Evolutionary conservation across 225 moss, liverwort and hornwort genomes (phyloP).

Genomic region (Pseudisothecium myosuroides): DNA sequence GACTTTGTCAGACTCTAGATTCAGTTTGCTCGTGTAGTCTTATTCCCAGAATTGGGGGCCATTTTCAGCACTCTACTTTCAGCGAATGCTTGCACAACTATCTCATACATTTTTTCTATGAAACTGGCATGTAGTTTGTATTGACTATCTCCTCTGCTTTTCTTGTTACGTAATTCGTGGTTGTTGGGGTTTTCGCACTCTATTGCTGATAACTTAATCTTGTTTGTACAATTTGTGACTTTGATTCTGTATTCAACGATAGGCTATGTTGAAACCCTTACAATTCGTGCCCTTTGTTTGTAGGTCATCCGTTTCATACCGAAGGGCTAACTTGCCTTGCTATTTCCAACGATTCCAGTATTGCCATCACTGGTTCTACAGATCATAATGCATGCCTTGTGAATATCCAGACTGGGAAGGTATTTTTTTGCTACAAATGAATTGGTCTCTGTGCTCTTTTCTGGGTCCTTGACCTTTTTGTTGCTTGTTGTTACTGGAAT

Average conservation of each 20-base stretch:
- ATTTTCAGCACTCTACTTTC: not conserved
- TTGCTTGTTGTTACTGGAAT: not conserved
- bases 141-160: not conserved
- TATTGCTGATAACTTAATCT: not conserved
- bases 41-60: not conserved
- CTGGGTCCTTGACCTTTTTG: not conserved
- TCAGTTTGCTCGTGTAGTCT: not conserved
- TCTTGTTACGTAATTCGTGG: not conserved
- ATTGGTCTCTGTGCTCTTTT: not conserved
- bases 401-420: conserved; percentile 89
- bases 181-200: not conserved
- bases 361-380: conserved; percentile 75
- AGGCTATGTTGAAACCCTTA: not conserved
- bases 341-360: conserved; percentile 57
- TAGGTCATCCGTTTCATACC: conserved; percentile 86
- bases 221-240: not conserved
- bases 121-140: not conserved
- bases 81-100: not conserved
- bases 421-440: not conserved
- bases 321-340: conserved; percentile 69
- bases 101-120: not conserved
- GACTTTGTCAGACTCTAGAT: not conserved
- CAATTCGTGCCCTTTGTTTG: not conserved
- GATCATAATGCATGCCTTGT: conserved; percentile 72
- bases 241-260: not conserved